These are phyloP conservation scores for Naganishia vaughanmartiniae DNA, from an alignment of 768 basidiomycete genomes.

Conservation along the genomic window DNA sequence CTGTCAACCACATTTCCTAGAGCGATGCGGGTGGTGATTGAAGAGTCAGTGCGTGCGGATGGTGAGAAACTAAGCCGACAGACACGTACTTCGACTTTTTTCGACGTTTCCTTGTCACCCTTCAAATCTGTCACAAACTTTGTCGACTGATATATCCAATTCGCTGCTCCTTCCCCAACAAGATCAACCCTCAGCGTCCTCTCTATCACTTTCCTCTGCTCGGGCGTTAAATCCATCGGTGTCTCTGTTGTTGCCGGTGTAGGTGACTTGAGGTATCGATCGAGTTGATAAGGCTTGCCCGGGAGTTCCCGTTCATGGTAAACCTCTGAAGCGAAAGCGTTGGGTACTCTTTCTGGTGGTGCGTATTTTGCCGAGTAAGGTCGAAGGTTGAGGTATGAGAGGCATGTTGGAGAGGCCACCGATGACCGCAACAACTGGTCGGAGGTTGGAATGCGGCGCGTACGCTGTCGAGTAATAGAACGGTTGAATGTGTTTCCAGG, in stretches of 20 bases:
- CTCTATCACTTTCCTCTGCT: constrained; percentile 45
- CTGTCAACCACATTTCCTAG: constrained; percentile 96
- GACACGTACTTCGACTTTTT: constrained; percentile 68
- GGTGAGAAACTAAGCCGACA: neutral
- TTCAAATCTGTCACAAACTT: constrained; percentile 61
- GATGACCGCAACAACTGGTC: neutral
- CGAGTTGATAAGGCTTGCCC: neutral
- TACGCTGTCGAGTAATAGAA: neutral
- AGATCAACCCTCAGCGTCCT: constrained; percentile 78
- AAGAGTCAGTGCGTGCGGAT: neutral
- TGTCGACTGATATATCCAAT: constrained; percentile 92
- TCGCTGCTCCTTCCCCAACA: constrained; percentile 91
- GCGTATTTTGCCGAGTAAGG: constrained; percentile 21
- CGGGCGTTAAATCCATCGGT: constrained; percentile 39
- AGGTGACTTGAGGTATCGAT: constrained; percentile 4
- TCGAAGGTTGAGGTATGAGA: neutral
- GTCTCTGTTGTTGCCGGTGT: constrained; percentile 33
- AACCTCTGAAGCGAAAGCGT: constrained; percentile 19
- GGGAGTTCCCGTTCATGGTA: constrained; percentile 23
- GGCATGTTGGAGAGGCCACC: neutral
- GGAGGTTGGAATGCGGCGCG: neutral
- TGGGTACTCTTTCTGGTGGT: neutral
- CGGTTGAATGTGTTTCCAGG: neutral
- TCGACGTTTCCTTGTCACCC: constrained; percentile 56
- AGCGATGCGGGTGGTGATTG: neutral